phyloP scores from a whole-genome alignment of 1,284 basidiomycete genomes.

The Irpex rosettiformis region DNA sequence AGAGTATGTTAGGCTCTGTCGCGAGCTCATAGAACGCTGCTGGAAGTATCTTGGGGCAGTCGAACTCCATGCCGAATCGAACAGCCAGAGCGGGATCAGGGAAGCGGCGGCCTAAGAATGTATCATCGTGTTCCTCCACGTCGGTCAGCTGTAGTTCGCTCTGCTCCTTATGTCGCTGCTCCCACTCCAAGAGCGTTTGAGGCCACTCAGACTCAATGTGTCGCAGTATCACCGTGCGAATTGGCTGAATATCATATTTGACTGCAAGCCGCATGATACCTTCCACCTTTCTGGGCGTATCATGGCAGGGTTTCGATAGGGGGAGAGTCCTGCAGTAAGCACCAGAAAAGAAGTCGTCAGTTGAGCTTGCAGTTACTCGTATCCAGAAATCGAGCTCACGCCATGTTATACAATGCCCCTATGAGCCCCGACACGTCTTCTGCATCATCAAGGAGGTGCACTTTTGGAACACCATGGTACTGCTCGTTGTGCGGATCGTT shows the following conservation, averaged over 20 bases:
- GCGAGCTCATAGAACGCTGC: conserved; percentile 15
- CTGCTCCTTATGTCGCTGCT: neutral
- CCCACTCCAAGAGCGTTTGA: conserved; percentile 6
- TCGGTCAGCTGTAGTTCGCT: neutral
- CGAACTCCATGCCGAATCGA: conserved; percentile 8
- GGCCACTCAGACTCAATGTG: conserved; percentile 14
- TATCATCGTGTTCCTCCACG: neutral
- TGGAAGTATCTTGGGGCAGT: conserved; percentile 11
- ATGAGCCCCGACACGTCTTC: conserved; percentile 11
- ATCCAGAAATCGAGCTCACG: conserved; percentile 8
- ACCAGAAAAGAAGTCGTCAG: neutral
- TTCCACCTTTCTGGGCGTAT: neutral
- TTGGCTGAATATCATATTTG: neutral
- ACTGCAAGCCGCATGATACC: neutral
- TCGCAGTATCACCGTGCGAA: conserved; percentile 1
- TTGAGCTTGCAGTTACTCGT: neutral
- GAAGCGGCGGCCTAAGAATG: conserved; percentile 1
- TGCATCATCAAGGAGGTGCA: conserved; percentile 1
- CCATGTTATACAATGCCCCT: conserved; percentile 8
- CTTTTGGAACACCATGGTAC: conserved; percentile 7
- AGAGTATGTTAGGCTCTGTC: neutral
- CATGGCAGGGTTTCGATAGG: neutral
- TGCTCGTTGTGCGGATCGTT: neutral
- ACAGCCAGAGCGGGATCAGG: conserved; percentile 14
- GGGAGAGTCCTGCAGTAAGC: neutral